Conservation (phyloP, 257 asterid genomes). For the Agastache rugosa region DNA sequence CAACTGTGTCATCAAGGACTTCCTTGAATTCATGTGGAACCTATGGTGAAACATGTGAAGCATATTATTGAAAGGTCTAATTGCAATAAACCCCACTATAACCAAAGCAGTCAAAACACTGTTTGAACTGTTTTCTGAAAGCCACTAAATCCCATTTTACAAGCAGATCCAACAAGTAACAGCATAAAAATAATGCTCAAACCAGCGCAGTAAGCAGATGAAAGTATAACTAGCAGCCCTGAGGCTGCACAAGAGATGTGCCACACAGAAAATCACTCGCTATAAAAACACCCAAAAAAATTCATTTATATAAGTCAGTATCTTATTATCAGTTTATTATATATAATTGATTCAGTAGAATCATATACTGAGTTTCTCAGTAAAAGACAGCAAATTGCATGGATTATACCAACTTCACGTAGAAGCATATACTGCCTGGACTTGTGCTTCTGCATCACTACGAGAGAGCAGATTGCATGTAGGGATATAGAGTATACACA, state of each 20-base stretch:
- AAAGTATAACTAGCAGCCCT: not conserved
- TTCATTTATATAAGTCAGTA: too few relatives aligned
- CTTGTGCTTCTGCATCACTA: not conserved
- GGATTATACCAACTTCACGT: not conserved
- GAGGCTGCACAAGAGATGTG: not conserved
- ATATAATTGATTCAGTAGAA: too few relatives aligned
- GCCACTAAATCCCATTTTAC: constrained; percentile 4
- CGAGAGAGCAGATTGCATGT: too few relatives aligned
- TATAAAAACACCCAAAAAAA: not conserved
- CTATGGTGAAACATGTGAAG: constrained; percentile 50
- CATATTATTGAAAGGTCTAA: constrained; percentile 22
- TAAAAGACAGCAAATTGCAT: not conserved
- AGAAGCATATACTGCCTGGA: not conserved
- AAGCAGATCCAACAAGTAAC: constrained; percentile 23
- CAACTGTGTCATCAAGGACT: constrained; percentile 91
- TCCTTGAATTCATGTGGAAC: constrained; percentile 93
- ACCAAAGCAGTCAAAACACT: constrained; percentile 19
- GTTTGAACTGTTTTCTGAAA: constrained; percentile 23
- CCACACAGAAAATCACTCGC: not conserved
- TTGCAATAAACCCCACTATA: constrained; percentile 24
- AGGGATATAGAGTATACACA: not conserved
- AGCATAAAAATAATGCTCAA: constrained; percentile 24
- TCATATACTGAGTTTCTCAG: too few relatives aligned
- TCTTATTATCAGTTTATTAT: too few relatives aligned
- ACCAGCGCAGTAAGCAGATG: constrained; percentile 6